These are phyloP conservation scores for Xylona heveae DNA, from an alignment of 495 filamentous ascomycete species.

Conservation along the genomic window DNA sequence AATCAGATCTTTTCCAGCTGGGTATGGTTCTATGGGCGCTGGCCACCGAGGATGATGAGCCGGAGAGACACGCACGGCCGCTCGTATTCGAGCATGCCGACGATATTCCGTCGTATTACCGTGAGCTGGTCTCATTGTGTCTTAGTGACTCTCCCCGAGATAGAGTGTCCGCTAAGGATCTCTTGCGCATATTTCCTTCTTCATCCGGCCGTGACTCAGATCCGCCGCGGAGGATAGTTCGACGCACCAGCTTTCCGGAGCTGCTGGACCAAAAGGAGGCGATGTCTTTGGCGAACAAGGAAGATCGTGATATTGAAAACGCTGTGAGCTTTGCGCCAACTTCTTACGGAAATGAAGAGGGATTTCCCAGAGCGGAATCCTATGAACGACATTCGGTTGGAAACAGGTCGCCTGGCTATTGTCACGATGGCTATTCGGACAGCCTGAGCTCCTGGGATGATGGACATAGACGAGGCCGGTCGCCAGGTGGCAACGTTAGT, in stretches of 20 bases:
- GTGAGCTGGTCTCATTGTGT: conserved; percentile 21
- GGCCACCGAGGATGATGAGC: conserved; percentile 72
- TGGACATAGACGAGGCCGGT: too few relatives aligned
- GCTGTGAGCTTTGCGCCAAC: too few relatives aligned
- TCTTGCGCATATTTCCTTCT: conserved; percentile 27
- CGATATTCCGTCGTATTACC: conserved; percentile 35
- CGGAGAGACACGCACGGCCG: conserved; percentile 60
- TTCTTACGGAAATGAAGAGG: too few relatives aligned
- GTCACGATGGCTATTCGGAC: too few relatives aligned
- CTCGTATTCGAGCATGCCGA: conserved; percentile 23
- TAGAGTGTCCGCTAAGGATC: conserved; percentile 32
- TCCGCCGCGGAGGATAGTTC: background rate
- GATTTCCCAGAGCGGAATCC: too few relatives aligned
- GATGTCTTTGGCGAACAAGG: too few relatives aligned
- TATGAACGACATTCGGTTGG: too few relatives aligned
- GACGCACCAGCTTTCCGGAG: background rate
- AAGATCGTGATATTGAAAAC: too few relatives aligned
- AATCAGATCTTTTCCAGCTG: conserved; percentile 85
- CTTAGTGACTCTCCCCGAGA: conserved; percentile 31
- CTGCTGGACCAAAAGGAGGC: too few relatives aligned
- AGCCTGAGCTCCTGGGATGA: too few relatives aligned
- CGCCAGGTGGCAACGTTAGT: too few relatives aligned
- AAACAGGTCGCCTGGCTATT: too few relatives aligned
- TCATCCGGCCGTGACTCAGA: background rate
- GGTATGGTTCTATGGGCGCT: conserved; percentile 96